Evolutionary conservation across 2,329 filamentous ascomycete genomes (phyloP), one percentile per base, ranked within the genome.

Genomic region (Penicillium sp.): DNA sequence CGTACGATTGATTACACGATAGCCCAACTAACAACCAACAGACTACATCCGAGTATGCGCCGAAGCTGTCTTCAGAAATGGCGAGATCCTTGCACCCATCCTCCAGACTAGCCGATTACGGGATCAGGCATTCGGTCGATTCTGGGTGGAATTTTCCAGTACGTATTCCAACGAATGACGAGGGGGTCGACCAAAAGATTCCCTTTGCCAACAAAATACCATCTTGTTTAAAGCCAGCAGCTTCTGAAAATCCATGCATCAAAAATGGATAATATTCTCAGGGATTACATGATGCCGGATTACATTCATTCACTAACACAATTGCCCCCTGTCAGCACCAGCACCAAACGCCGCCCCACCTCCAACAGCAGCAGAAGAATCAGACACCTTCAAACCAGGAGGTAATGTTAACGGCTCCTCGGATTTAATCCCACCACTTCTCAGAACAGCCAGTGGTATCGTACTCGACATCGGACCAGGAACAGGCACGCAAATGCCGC

Each of bases 381-480:
- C 29, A 36, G 31, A 28, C 11, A 37, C 31, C n/a, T 29, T 16
- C 58, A 60, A 34, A 57, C 71, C 23, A 43, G 53, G 45, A 13
- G 29, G 37, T 21, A 47, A 51, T 14, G 26, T 21, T 28, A 26
- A 45, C 43, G 65, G 66, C 37, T 76, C 75, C 11, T 63, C 70
- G 6, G 68, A 70, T 11, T 67, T 79, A 14, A 71, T 79, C 49
- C 74, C 77, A 0, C 66, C 71, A 0, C 64, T 80, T 6, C 67
- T 80, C 18, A 63, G 71, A 18, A 66, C 69, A 21, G 73, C 77
- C 2, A 62, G 63, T 1, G 79, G 79, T 2, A 58, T 72, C 3
- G 76, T 81, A 16, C 71, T 82, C 3, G 79, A 81, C 58, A 70
- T 81, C 26, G 79, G 79, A 5, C 82, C 83, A 0, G 83, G 83